Percentiles rank a stretch among this genome's conserved stretches.
Conservation (phyloP, 2,329 filamentous ascomycete species). For the Zymoseptoria tritici region DNA sequence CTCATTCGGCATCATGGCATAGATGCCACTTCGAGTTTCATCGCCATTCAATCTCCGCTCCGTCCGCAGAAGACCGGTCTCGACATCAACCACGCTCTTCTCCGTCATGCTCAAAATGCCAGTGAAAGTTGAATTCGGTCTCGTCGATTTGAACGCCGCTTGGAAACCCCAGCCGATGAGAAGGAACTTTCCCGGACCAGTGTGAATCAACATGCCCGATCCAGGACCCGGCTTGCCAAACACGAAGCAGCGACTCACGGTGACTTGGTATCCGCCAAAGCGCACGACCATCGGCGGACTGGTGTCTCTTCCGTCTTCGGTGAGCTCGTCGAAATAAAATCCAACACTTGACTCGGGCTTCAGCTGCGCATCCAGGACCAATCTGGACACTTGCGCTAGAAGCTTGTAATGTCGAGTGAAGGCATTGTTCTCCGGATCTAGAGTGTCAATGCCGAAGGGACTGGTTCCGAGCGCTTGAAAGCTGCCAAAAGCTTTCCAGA, state of each 20-base stretch:
- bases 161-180: slow-evolving; percentile 43
- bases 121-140: slow-evolving; percentile 33
- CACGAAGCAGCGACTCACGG: slow-evolving; percentile 39
- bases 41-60: slow-evolving; percentile 37
- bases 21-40: slow-evolving; percentile 42
- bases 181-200: slow-evolving; percentile 34
- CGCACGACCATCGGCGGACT: slow-evolving; percentile 25
- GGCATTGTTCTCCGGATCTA: slow-evolving; percentile 27
- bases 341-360: slow-evolving; percentile 30
- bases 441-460: slow-evolving; percentile 40
- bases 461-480: slow-evolving; percentile 34
- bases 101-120: slow-evolving; percentile 39
- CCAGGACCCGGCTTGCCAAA: slow-evolving; percentile 39
- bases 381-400: slow-evolving; percentile 28
- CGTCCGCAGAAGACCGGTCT: slow-evolving; percentile 32
- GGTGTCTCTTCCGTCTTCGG: slow-evolving; percentile 24
- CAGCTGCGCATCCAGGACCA: slow-evolving; percentile 37
- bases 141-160: slow-evolving; percentile 28
- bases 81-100: slow-evolving; percentile 32
- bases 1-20: slow-evolving; percentile 50
- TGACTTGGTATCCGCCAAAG: slow-evolving; percentile 33
- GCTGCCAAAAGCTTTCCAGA: slow-evolving; percentile 39
- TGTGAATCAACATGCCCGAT: slow-evolving; percentile 39
- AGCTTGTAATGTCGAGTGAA: slow-evolving; percentile 37
- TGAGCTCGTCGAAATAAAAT: slow-evolving; percentile 39